Percentiles rank a stretch among this genome's conserved stretches.
These are phyloP conservation scores for Arachnomyces sp. DNA, from an alignment of 2,329 filamentous ascomycete genomes.

Conservation along the genomic window DNA sequence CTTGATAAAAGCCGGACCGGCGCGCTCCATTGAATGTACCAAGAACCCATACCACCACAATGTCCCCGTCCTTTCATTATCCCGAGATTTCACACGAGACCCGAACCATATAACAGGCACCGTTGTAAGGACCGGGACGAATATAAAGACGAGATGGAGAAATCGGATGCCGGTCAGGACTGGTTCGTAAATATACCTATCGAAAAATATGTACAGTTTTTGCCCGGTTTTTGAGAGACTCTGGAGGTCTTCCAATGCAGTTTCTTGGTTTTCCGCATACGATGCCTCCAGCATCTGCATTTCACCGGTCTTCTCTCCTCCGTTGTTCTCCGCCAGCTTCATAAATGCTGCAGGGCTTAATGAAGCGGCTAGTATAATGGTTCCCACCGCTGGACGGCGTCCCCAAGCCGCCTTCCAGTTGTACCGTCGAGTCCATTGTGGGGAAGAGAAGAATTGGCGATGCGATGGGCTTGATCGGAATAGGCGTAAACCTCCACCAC, in stretches of 20 bases:
- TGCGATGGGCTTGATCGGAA: not conserved
- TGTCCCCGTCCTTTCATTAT: slow-evolving; percentile 72
- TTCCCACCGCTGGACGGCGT: slow-evolving; percentile 14
- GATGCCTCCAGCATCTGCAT: slow-evolving; percentile 81
- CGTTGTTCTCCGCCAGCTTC: slow-evolving; percentile 45
- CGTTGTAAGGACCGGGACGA: slow-evolving; percentile 77
- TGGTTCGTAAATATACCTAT: slow-evolving; percentile 60
- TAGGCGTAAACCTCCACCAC: slow-evolving; percentile 24
- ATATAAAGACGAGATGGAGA: slow-evolving; percentile 76
- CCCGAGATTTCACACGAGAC: slow-evolving; percentile 50
- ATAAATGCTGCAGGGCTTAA: slow-evolving; percentile 55
- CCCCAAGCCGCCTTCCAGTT: slow-evolving; percentile 18
- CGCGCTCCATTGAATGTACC: slow-evolving; percentile 81
- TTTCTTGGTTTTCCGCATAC: slow-evolving; percentile 65
- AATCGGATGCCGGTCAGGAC: slow-evolving; percentile 83
- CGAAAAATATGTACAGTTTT: slow-evolving; percentile 58
- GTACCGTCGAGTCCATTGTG: slow-evolving; percentile 15
- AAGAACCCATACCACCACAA: slow-evolving; percentile 93
- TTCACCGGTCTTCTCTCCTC: slow-evolving; percentile 61
- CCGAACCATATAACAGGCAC: slow-evolving; percentile 80
- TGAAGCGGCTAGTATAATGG: slow-evolving; percentile 31
- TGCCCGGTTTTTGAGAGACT: slow-evolving; percentile 54
- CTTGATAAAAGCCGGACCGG: slow-evolving; percentile 96
- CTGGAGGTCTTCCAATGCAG: slow-evolving; percentile 54
- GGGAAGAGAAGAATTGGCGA: slow-evolving; percentile 12